These are phyloP conservation scores for Nakaseomyces uthaithaninus DNA, from an alignment of 1,139 yeast species.

Conservation along the genomic window DNA sequence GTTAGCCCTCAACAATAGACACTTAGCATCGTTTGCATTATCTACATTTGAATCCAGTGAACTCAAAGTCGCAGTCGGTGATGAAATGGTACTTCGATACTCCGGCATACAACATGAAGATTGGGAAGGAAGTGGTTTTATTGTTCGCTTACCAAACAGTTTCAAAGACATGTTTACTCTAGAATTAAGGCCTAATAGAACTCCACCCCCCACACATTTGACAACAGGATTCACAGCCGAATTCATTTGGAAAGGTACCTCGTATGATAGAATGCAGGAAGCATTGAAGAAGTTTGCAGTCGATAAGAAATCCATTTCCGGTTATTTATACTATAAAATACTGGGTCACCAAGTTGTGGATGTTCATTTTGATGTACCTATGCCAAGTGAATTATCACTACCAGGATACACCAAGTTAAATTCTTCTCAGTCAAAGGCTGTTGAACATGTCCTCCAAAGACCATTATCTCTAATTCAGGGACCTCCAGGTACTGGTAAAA, in stretches of 20 bases:
- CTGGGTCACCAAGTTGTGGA: slow-evolving; percentile 75
- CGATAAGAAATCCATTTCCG: slow-evolving; percentile 62
- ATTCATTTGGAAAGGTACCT: slow-evolving; percentile 82
- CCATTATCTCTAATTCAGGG: slow-evolving; percentile 89
- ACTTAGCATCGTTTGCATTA: slow-evolving; percentile 61
- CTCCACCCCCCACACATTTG: slow-evolving; percentile 41
- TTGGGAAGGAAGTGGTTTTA: slow-evolving; percentile 71
- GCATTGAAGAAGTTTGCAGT: slow-evolving; percentile 70
- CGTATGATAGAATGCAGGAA: slow-evolving; percentile 76
- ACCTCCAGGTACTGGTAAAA: slow-evolving; percentile 93
- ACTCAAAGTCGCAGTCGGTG: slow-evolving; percentile 77
- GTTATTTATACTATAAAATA: slow-evolving; percentile 68
- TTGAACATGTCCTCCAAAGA: slow-evolving; percentile 56
- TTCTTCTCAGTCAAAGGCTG: slow-evolving; percentile 72
- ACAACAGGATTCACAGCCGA: slow-evolving; percentile 73
- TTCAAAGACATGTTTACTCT: slow-evolving; percentile 63
- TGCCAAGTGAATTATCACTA: slow-evolving; percentile 58
- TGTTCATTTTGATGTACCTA: slow-evolving; percentile 48
- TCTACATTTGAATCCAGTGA: slow-evolving; percentile 61
- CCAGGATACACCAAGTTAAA: slow-evolving; percentile 66
- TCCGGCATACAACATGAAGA: slow-evolving; percentile 41
- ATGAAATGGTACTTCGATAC: slow-evolving; percentile 62
- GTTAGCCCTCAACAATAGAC: slow-evolving; percentile 53
- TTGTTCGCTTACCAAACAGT: slow-evolving; percentile 63
- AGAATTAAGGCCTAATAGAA: slow-evolving; percentile 45